phyloP scores from a whole-genome alignment of 768 basidiomycete genomes.

The Mycena floridula region DNA sequence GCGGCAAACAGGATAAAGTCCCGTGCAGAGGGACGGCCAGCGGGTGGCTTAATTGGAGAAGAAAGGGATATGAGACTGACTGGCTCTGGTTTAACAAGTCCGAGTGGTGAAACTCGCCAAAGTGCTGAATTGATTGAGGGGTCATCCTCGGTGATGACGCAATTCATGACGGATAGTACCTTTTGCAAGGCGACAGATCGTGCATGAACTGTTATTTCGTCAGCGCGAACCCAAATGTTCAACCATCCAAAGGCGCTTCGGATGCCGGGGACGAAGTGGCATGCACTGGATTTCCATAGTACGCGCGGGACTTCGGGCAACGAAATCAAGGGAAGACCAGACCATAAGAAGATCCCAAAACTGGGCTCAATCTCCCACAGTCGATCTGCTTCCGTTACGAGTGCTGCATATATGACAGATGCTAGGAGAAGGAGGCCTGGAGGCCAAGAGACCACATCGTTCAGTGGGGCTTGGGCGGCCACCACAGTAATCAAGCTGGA shows the following conservation, averaged over 20 bases:
- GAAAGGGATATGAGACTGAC: neutral
- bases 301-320: constrained; percentile 18
- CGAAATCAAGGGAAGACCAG: constrained; percentile 18
- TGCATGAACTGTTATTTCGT: constrained; percentile 10
- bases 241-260: constrained; percentile 13
- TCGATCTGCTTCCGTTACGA: constrained; percentile 16
- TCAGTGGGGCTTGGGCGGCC: constrained; percentile 21
- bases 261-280: constrained; percentile 22
- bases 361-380: constrained; percentile 22
- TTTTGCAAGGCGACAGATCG: constrained; percentile 14
- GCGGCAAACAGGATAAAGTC: constrained; percentile 20
- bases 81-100: neutral
- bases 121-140: constrained; percentile 6
- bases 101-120: neutral
- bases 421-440: constrained; percentile 22
- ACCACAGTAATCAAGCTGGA: too few relatives aligned
- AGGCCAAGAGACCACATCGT: constrained; percentile 23
- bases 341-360: constrained; percentile 16
- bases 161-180: constrained; percentile 4
- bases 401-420: constrained; percentile 21
- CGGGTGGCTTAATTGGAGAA: constrained; percentile 1
- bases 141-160: neutral
- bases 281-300: constrained; percentile 15
- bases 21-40: constrained; percentile 9
- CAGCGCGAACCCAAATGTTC: constrained; percentile 22